These are phyloP conservation scores for Seminavis robusta DNA, from an alignment of 108 stramenopile genomes.

Conservation along the genomic window DNA sequence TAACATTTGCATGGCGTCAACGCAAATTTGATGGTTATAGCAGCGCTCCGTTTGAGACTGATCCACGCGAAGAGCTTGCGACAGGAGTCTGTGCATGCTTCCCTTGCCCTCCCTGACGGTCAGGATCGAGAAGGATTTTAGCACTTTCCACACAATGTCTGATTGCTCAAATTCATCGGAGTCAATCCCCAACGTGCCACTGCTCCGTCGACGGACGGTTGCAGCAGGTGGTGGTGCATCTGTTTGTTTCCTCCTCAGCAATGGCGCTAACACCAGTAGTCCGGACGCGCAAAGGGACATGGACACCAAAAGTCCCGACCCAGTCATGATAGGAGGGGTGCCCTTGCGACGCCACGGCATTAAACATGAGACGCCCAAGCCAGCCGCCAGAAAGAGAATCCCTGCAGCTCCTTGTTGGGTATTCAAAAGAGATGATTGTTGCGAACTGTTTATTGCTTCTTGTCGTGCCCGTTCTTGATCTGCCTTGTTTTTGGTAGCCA, in stretches of 20 bases:
- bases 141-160: conserved; percentile 59
- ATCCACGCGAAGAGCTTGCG: conserved; percentile 46
- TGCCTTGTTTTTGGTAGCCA: conserved; percentile 27
- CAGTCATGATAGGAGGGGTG: too few relatives aligned
- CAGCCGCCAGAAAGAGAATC: not conserved
- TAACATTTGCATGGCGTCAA: conserved; percentile 30
- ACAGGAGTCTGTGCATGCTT: conserved; percentile 49
- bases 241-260: too few relatives aligned
- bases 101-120: conserved; percentile 60
- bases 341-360: too few relatives aligned
- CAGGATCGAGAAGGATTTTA: conserved; percentile 58
- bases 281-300: not conserved
- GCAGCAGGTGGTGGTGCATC: too few relatives aligned
- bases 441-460: too few relatives aligned
- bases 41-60: conserved; percentile 32
- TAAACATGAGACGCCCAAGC: not conserved
- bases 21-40: conserved; percentile 31
- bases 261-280: too few relatives aligned
- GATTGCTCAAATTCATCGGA: conserved; percentile 47
- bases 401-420: too few relatives aligned
- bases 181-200: too few relatives aligned
- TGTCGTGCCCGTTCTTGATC: conserved; percentile 13
- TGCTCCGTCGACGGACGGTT: too few relatives aligned
- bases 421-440: too few relatives aligned
- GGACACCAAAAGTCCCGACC: not conserved